Evolutionary conservation across 768 basidiomycete genomes (phyloP), one percentile per base, ranked within the genome.

Genomic region (Cubamyces lactineus): DNA sequence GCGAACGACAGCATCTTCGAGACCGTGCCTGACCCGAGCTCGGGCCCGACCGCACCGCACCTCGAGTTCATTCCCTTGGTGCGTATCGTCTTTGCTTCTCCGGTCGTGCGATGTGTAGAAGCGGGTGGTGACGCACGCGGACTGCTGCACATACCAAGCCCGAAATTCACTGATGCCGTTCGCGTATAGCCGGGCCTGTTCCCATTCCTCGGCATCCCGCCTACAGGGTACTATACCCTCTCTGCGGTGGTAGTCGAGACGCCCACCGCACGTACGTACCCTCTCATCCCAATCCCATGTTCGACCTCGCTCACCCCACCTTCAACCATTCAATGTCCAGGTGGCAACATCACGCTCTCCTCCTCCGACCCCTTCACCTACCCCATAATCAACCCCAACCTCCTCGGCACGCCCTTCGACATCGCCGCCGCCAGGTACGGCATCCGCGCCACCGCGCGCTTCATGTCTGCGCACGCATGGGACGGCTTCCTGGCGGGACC

Each of bases 401-500:
- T 64, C 57, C 74, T 76, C 23, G 55, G 61, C 17, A 59, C 43
- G 24, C 17, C 48, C 9, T 70, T 66, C 59, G 77, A 78, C 59
- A 47, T 73, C 28, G 59, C 54, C 41, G 66, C 74, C 39, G 62
- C 76, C 50, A 62, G 68, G 43, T 53, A 69, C 45, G 64, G 57
- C 7, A 24, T 69, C 3, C 48, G 62, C 21, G 21, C 57, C 23
- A 26, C 38, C 3, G 24, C 17, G 3, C 46, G 51, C 23, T 64
- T 66, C 53, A 24, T 66, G 21, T 34, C 51, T 5, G 62, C 63
- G 1, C 53, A 23, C 2, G 11, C 56, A 16, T 57, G 56, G 56
- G 34, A 38, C 12, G 56, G 56, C 46, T 57, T 57, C 46, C 21
- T 49, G 34, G 34, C 23, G 2, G 43, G 56, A 8, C 53, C 38